A percentile compares a stretch with the other conserved stretches of the same genome.
These are phyloP conservation scores for Aspergillus diversus DNA, from an alignment of 495 filamentous ascomycete species.

Conservation along the genomic window DNA sequence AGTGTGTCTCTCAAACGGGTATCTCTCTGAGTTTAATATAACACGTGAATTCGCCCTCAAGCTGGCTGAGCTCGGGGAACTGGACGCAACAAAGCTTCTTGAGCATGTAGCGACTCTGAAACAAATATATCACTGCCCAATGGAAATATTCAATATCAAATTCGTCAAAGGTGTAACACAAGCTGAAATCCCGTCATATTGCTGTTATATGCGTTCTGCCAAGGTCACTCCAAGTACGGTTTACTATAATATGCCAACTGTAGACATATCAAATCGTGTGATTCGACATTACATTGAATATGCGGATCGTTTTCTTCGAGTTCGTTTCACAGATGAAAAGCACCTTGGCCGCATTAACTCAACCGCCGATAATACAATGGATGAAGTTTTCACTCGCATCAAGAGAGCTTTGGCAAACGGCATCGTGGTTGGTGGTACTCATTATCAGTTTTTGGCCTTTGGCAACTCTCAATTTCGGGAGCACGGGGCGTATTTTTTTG, in stretches of 20 bases:
- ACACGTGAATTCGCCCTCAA: constrained; percentile 63
- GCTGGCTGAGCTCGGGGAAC: constrained; percentile 54
- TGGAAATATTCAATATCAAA: constrained; percentile 67
- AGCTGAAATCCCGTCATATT: constrained; percentile 68
- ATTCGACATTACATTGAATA: constrained; percentile 69
- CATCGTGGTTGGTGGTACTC: constrained; percentile 77
- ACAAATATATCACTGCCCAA: constrained; percentile 66
- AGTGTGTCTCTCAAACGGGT: constrained; percentile 80
- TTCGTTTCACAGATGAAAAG: constrained; percentile 88
- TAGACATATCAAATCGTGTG: constrained; percentile 89
- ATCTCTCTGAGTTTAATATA: constrained; percentile 80
- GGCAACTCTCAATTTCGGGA: constrained; percentile 96
- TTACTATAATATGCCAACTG: constrained; percentile 71
- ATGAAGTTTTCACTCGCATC: constrained; percentile 76
- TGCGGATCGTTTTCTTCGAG: constrained; percentile 84
- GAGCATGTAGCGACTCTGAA: constrained; percentile 66
- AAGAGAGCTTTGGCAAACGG: constrained; percentile 73
- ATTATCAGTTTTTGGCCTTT: constrained; percentile 90
- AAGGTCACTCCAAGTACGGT: constrained; percentile 83
- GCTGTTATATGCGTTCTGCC: constrained; percentile 72
- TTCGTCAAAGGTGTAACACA: constrained; percentile 48
- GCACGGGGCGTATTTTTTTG: constrained; percentile 89
- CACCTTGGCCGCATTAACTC: constrained; percentile 62
- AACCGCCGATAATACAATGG: constrained; percentile 56
- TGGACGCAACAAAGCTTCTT: constrained; percentile 56